phyloP scores from a whole-genome alignment of 1,139 yeast species.

The Geotrichum restrictum region DNA sequence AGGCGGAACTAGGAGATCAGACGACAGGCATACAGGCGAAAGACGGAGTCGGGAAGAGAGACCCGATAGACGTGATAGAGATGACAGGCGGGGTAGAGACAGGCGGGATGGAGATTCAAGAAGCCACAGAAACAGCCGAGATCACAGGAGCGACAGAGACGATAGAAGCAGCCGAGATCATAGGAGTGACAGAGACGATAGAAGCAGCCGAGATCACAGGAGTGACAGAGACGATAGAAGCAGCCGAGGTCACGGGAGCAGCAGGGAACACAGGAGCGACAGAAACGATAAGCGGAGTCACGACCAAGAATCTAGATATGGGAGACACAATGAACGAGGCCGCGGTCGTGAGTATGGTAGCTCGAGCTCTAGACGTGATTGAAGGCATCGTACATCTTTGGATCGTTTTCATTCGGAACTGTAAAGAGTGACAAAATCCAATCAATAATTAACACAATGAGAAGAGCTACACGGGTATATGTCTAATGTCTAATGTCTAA shows the following conservation, averaged over 20 bases:
- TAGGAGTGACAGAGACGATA: background rate
- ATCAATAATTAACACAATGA: background rate
- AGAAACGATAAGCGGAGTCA: background rate
- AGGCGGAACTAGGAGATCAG: slow-evolving; percentile 11
- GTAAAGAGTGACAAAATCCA: no score
- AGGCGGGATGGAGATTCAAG: background rate
- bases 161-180: background rate
- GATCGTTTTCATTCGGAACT: no score
- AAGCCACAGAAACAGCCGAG: background rate
- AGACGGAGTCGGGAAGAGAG: background rate
- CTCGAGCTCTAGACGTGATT: background rate
- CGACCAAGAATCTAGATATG: background rate
- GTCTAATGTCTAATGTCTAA: no score
- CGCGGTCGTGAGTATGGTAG: background rate
- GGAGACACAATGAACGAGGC: background rate
- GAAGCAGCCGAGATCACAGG: background rate
- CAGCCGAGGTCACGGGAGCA: slow-evolving; percentile 12
- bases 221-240: slow-evolving; percentile 17
- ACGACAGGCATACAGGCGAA: slow-evolving; percentile 12
- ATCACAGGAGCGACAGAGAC: slow-evolving; percentile 2
- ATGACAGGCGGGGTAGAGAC: background rate
- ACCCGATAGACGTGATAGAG: slow-evolving; percentile 7
- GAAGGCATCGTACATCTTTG: no score
- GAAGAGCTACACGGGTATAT: no score
- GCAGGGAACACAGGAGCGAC: slow-evolving; percentile 3